phyloP scores from a whole-genome alignment of 148 eudicot genomes.

The Camellia japonica region DNA sequence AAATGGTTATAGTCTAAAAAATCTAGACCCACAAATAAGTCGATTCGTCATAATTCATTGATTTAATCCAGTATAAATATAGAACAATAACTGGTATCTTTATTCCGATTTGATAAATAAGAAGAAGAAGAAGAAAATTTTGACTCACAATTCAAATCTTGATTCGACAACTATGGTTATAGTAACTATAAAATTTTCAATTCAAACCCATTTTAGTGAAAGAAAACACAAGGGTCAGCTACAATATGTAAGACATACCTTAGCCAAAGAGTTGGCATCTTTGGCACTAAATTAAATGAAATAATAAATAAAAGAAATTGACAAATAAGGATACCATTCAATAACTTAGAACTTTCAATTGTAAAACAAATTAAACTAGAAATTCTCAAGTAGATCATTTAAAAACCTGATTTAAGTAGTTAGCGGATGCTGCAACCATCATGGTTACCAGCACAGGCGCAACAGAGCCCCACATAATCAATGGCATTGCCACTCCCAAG shows the following conservation, averaged over 20 bases:
- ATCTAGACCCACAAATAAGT: too few species aligned
- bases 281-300: not conserved
- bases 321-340: not conserved
- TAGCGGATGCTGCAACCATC: conserved; percentile 98
- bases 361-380: not conserved
- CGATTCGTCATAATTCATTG: too few species aligned
- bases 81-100: too few species aligned
- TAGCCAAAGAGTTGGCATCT: not conserved
- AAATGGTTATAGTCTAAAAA: too few species aligned
- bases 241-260: not conserved
- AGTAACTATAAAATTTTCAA: too few species aligned
- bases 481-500: conserved; percentile 86
- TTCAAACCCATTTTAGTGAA: not conserved
- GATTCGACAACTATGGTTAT: not conserved
- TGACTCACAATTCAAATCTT: too few species aligned
- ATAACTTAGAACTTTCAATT: not conserved
- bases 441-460: conserved; percentile 96
- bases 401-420: conserved; percentile 85
- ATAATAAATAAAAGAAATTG: not conserved
- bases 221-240: not conserved
- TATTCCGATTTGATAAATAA: too few species aligned
- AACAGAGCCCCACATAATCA: conserved; percentile 83
- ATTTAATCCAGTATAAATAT: too few species aligned
- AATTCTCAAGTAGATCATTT: not conserved
- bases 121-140: too few species aligned